A percentile compares a stretch with the other conserved stretches of the same genome.
These are phyloP conservation scores for Trichophyton rubrum DNA, from an alignment of 2,329 filamentous ascomycete genomes.

Conservation along the genomic window DNA sequence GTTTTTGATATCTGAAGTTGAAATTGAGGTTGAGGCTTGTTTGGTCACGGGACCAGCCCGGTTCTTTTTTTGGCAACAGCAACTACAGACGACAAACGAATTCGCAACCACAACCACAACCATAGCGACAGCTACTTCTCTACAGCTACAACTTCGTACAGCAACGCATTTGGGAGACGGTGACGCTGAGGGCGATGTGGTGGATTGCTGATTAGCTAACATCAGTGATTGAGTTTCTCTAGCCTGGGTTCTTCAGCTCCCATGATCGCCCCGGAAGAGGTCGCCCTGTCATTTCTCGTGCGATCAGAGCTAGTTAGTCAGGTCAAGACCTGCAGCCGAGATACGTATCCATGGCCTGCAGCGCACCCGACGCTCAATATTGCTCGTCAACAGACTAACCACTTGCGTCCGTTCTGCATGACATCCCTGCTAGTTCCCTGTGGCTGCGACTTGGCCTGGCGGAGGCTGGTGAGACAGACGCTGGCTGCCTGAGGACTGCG, in stretches of 20 bases:
- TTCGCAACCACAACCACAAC: no score
- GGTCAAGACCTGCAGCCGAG: neutral
- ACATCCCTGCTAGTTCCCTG: neutral
- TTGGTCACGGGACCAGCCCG: neutral
- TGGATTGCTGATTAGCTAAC: neutral
- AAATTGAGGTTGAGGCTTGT: neutral
- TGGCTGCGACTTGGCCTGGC: neutral
- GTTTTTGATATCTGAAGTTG: neutral
- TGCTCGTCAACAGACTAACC: neutral
- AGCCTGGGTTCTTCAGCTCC: neutral
- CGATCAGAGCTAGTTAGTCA: neutral
- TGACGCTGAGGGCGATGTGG: neutral
- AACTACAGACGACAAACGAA: no score
- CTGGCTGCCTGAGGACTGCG: neutral
- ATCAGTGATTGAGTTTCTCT: neutral
- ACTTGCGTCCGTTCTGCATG: neutral
- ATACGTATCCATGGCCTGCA: neutral
- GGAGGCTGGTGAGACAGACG: neutral
- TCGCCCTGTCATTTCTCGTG: neutral
- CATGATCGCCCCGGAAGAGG: neutral
- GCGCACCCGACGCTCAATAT: neutral
- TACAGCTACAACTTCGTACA: no score
- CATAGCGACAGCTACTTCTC: neutral
- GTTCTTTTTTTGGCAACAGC: no score
- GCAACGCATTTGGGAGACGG: neutral